These are phyloP conservation scores for Harringtonia lauricola DNA, from an alignment of 2,329 filamentous ascomycete genomes.

Conservation along the genomic window DNA sequence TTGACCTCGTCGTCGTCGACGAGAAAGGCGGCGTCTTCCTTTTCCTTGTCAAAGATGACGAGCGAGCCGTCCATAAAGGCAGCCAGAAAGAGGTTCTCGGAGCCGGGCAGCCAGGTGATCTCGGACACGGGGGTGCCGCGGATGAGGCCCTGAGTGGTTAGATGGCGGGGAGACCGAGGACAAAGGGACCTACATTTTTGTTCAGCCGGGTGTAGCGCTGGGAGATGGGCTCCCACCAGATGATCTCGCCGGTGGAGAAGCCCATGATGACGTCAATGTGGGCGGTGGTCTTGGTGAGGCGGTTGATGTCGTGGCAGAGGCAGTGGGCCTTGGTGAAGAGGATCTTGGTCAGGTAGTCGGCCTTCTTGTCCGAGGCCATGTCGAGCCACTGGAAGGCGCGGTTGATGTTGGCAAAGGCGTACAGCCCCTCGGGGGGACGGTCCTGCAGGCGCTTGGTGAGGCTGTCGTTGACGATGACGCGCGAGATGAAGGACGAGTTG, in stretches of 20 bases:
- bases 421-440: conserved; percentile 65
- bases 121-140: conserved; percentile 76
- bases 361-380: conserved; percentile 63
- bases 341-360: conserved; percentile 89
- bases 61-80: conserved; percentile 85
- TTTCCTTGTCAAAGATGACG: conserved; percentile 95
- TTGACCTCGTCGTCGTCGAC: conserved; percentile 56
- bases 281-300: conserved; percentile 62
- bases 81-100: conserved; percentile 85
- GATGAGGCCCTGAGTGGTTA: conserved; percentile 58
- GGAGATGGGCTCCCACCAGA: conserved; percentile 96
- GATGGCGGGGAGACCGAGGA: conserved; percentile 4
- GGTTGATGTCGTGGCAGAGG: conserved; percentile 86
- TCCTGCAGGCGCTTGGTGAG: conserved; percentile 71
- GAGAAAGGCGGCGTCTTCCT: conserved; percentile 72
- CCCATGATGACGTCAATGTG: conserved; percentile 92
- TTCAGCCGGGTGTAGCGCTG: conserved; percentile 94
- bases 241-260: conserved; percentile 91
- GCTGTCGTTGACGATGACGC: conserved; percentile 82
- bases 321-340: conserved; percentile 95
- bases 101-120: conserved; percentile 88
- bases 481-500: conserved; percentile 96
- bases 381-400: conserved; percentile 95
- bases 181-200: conserved; percentile 60
- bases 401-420: conserved; percentile 92